Evolutionary conservation across 176 grass and related monocot genomes (phyloP).

Genomic region (Oropetium thomaeum): DNA sequence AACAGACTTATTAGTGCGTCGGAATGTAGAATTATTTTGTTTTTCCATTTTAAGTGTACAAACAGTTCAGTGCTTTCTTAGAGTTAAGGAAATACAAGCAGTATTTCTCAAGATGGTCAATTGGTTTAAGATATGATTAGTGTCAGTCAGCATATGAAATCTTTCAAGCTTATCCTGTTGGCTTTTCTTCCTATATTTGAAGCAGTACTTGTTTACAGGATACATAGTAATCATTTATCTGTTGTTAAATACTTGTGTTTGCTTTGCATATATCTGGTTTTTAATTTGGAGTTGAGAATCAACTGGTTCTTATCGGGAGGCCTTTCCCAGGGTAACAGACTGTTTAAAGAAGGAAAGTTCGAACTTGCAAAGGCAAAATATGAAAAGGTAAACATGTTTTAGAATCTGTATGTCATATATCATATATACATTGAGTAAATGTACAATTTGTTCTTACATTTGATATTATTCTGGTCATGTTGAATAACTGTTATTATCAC

Average conservation of each 20-base stretch:
- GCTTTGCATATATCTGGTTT: background rate
- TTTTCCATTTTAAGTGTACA: background rate
- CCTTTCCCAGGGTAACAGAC: slow-evolving; percentile 76
- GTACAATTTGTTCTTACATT: background rate
- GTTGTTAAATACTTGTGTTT: background rate
- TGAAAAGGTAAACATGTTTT: slow-evolving; percentile 65
- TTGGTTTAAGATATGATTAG: slow-evolving; percentile 19
- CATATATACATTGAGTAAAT: background rate
- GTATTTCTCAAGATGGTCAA: slow-evolving; percentile 18
- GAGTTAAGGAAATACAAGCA: slow-evolving; percentile 5
- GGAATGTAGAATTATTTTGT: background rate
- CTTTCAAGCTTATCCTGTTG: background rate
- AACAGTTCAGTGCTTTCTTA: slow-evolving; percentile 4
- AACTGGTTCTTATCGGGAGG: slow-evolving; percentile 25
- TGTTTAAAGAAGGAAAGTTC: slow-evolving; percentile 98
- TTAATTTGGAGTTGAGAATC: slow-evolving; percentile 17
- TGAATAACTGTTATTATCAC: background rate
- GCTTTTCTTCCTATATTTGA: slow-evolving; percentile 15
- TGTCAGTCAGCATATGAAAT: background rate
- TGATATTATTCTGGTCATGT: background rate
- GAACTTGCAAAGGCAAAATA: slow-evolving; percentile 96
- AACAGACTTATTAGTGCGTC: background rate
- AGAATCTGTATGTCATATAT: slow-evolving; percentile 17
- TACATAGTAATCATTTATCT: background rate
- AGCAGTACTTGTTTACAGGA: slow-evolving; percentile 3